Evolutionary conservation across 2,329 filamentous ascomycete genomes (phyloP).

Genomic region (Claviceps pazoutovae): DNA sequence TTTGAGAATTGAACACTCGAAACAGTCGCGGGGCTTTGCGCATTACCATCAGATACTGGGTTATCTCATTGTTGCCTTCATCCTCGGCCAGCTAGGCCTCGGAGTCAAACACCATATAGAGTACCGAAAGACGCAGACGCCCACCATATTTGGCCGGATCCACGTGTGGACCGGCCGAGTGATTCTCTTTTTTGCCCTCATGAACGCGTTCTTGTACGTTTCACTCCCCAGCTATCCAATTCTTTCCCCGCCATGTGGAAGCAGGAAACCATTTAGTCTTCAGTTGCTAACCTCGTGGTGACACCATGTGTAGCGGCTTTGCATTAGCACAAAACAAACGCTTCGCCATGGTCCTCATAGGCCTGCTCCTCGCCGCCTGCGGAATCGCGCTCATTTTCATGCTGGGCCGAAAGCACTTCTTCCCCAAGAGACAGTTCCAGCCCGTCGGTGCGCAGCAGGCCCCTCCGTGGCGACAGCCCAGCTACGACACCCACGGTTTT

Average conservation of each 20-base stretch:
- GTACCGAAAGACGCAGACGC: slow-evolving; percentile 33
- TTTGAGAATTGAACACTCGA: neutral
- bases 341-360: slow-evolving; percentile 33
- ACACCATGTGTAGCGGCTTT: slow-evolving; percentile 32
- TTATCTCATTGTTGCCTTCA: slow-evolving; percentile 34
- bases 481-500: slow-evolving; percentile 12
- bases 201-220: slow-evolving; percentile 43
- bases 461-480: slow-evolving; percentile 16
- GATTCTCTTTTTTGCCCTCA: slow-evolving; percentile 36
- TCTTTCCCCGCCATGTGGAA: too few relatives aligned
- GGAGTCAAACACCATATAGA: slow-evolving; percentile 42
- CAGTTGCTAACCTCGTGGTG: slow-evolving; percentile 5
- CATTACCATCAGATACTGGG: slow-evolving; percentile 46
- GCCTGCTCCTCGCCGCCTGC: slow-evolving; percentile 30
- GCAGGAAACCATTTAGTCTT: too few relatives aligned
- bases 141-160: slow-evolving; percentile 35
- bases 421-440: slow-evolving; percentile 10
- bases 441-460: slow-evolving; percentile 12
- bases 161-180: slow-evolving; percentile 45
- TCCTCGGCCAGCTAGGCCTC: slow-evolving; percentile 38
- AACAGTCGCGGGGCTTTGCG: slow-evolving; percentile 37
- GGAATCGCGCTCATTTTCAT: slow-evolving; percentile 23
- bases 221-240: neutral
- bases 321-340: slow-evolving; percentile 36
- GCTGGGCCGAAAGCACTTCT: slow-evolving; percentile 15